Conservation (phyloP, 2,329 filamentous ascomycete genomes). For the Fusarium phyllophilum region DNA sequence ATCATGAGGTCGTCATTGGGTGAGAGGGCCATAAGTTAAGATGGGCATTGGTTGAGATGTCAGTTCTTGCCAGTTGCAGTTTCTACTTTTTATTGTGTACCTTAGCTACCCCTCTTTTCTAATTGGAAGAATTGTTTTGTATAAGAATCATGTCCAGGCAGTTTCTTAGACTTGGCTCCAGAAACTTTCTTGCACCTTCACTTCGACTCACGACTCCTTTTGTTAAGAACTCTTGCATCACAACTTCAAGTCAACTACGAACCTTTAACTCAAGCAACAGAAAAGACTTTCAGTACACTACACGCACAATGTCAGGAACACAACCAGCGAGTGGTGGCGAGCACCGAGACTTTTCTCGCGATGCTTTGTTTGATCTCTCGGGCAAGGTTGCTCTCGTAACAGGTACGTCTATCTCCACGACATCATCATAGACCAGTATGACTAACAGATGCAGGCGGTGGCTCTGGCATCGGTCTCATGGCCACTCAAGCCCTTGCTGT, state of each 20-base stretch:
- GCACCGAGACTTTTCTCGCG: constrained; percentile 47
- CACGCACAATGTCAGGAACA: constrained; percentile 30
- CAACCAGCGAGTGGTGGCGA: constrained; percentile 34
- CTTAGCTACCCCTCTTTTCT: constrained; percentile 19
- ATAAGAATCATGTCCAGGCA: constrained; percentile 31
- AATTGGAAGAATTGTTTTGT: background rate
- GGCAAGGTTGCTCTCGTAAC: constrained; percentile 59
- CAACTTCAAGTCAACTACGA: background rate
- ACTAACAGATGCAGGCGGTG: constrained; percentile 52
- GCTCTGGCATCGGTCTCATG: constrained; percentile 75
- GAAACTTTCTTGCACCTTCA: constrained; percentile 3
- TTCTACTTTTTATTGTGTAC: background rate
- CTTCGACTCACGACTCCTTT: background rate
- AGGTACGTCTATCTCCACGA: constrained; percentile 42
- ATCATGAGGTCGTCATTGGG: constrained; percentile 30
- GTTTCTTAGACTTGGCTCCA: constrained; percentile 6
- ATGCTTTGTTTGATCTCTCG: constrained; percentile 55
- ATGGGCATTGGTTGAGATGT: constrained; percentile 14
- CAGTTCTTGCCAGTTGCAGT: background rate
- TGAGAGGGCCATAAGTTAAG: constrained; percentile 17
- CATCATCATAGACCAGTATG: background rate
- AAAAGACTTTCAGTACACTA: background rate
- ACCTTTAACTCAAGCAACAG: constrained; percentile 3
- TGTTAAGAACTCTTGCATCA: background rate
- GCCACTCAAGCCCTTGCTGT: constrained; percentile 72